phyloP scores from a whole-genome alignment of 139 green algal genomes.

The Nannochloris sp. region DNA sequence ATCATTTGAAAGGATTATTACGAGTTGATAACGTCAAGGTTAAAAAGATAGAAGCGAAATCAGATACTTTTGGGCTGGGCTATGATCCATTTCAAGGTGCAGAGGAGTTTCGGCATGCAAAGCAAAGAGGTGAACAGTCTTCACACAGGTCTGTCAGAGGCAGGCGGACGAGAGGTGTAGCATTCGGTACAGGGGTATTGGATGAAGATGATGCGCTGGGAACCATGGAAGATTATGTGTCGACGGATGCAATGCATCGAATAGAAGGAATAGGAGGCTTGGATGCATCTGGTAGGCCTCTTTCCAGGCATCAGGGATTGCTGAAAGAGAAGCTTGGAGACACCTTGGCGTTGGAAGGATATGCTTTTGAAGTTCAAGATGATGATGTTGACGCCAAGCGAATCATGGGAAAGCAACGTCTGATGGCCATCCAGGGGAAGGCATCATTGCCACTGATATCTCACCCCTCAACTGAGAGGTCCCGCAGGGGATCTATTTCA shows the following conservation, averaged over 20 bases:
- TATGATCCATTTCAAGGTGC: conserved; percentile 85
- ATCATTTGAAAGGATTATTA: conserved; percentile 16
- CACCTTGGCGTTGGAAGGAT: conserved; percentile 15
- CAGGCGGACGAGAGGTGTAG: conserved; percentile 40
- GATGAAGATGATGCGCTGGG: conserved; percentile 64
- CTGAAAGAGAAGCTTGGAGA: conserved; percentile 17
- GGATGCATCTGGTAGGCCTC: conserved; percentile 8
- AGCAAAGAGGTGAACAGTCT: conserved; percentile 19
- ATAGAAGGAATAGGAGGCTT: conserved; percentile 45
- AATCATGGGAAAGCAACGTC: not conserved
- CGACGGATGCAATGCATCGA: conserved; percentile 46
- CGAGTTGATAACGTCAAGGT: conserved; percentile 45
- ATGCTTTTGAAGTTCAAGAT: conserved; percentile 33
- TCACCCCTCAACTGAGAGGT: not conserved
- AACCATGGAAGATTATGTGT: conserved; percentile 34
- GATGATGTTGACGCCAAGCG: conserved; percentile 14
- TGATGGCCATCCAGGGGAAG: not conserved
- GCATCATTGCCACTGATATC: not conserved
- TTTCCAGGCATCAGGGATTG: conserved; percentile 3
- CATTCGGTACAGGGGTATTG: conserved; percentile 75
- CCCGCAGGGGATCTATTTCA: too few species aligned
- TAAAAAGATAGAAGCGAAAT: conserved; percentile 68
- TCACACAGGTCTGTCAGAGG: not conserved
- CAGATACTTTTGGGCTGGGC: conserved; percentile 74
- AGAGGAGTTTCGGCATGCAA: conserved; percentile 69